Base-by-base conservation (phyloP, 164 flowering plant genomes). In the Pachysandra terminalis region DNA sequence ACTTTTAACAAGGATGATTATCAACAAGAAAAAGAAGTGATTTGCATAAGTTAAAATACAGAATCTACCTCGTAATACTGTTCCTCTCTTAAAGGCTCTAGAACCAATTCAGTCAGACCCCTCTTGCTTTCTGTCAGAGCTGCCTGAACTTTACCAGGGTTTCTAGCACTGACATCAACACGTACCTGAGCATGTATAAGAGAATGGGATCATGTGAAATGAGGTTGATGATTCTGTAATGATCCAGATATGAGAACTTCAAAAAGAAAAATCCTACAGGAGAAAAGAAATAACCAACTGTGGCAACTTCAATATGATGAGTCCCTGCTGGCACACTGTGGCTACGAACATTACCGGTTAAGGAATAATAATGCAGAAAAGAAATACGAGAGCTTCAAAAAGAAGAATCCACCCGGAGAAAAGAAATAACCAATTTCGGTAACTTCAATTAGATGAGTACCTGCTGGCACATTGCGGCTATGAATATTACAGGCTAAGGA, bases 381-480 rank as follows among this genome's bases (percentile, higher is more conserved):
- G n/a, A n/a, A n/a, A n/a, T n/a, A n/a, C n/a, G n/a, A n/a, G n/a
- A n/a, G n/a, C n/a, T n/a, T n/a, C 1, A 22, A 37, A 56, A 23
- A 63, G 15, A 56, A 62, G 64, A 78, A 70, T 26, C 90, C 61
- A 58, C 90, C 98, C 40, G 98, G 99, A 51, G 97, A 96, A 76
- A 94, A 90, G 83, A 93, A 89, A 81, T 81, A 88, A 65, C 97
- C 99, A 61, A 83, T 66, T 7, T 91, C 91, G 61, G 83, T 80
- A 68, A 95, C 97, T 85, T 95, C 99, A 78, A 95, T 90, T 8
- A 95, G 87, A 86, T 95, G 99, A 74, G 99, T 95, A 51, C 99
- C 99, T 1, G 98, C 93, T 72, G 96, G 84, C 69, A 96, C 91
- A 68, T 93, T 83, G 67, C 87, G 85, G 86, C 99, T 96, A 72